These are phyloP conservation scores for Pseudonitzschia multiseries DNA, from an alignment of 108 stramenopile genomes.

Conservation along the genomic window DNA sequence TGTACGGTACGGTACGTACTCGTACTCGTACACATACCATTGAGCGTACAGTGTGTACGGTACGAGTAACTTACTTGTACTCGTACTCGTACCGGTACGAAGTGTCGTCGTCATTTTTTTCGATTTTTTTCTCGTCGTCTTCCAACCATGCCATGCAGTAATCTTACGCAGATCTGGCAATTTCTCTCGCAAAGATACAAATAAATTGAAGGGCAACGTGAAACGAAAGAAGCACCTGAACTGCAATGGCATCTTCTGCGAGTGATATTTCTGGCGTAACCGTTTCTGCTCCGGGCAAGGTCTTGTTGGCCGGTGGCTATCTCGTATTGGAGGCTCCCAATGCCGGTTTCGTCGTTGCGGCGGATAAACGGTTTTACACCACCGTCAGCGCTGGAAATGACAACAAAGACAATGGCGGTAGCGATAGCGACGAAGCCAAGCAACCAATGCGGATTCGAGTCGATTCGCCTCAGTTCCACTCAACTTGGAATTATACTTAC, in stretches of 20 bases:
- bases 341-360: conserved; percentile 82
- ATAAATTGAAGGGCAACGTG: too few species aligned
- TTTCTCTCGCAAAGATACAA: too few species aligned
- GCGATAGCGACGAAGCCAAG: conserved; percentile 7
- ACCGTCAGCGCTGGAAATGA: conserved; percentile 39
- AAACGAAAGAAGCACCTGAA: too few species aligned
- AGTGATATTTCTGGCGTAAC: conserved; percentile 23
- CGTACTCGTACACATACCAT: too few species aligned
- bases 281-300: conserved; percentile 89
- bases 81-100: too few species aligned
- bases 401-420: background rate
- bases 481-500: conserved; percentile 33
- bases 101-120: too few species aligned
- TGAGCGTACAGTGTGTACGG: too few species aligned
- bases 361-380: conserved; percentile 83
- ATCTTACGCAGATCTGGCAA: too few species aligned
- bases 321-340: conserved; percentile 91
- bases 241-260: background rate
- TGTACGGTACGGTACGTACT: too few species aligned
- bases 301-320: conserved; percentile 93
- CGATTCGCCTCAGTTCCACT: conserved; percentile 76
- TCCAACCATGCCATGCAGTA: too few species aligned
- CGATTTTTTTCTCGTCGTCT: too few species aligned
- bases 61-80: too few species aligned
- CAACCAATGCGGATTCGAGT: conserved; percentile 42